Conservation (phyloP, 495 filamentous ascomycete genomes). For the Penicillium flavigenum region DNA sequence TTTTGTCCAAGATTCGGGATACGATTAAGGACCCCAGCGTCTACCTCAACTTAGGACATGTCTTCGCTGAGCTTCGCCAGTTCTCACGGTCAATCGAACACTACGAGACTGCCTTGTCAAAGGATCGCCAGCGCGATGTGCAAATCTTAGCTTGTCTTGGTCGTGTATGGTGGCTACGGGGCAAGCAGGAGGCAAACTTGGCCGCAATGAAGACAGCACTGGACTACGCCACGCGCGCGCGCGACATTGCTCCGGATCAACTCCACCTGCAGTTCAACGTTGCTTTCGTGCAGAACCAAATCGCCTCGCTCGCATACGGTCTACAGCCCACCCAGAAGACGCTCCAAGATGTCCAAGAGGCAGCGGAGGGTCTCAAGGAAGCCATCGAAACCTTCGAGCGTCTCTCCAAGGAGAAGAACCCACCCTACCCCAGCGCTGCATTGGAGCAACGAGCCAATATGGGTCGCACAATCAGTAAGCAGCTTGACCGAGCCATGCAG, state of each 20-base stretch:
- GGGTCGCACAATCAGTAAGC: constrained; percentile 89
- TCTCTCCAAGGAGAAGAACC: constrained; percentile 76
- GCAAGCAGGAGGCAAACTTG: constrained; percentile 74
- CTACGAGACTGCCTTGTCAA: constrained; percentile 86
- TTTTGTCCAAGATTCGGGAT: constrained; percentile 85
- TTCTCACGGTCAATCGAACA: constrained; percentile 85
- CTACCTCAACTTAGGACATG: constrained; percentile 88
- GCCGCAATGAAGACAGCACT: constrained; percentile 81
- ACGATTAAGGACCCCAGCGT: constrained; percentile 84
- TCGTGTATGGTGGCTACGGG: constrained; percentile 87
- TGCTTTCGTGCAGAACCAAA: constrained; percentile 92
- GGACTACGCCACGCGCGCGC: constrained; percentile 84
- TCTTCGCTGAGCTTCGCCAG: constrained; percentile 84
- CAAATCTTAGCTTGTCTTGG: constrained; percentile 87
- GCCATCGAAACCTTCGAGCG: constrained; percentile 80
- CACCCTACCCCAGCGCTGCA: constrained; percentile 86
- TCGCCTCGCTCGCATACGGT: constrained; percentile 75
- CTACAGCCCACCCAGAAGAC: constrained; percentile 74
- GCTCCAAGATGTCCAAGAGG: constrained; percentile 73
- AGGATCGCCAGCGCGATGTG: constrained; percentile 75
- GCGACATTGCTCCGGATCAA: constrained; percentile 75
- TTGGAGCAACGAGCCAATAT: constrained; percentile 95
- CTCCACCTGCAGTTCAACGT: constrained; percentile 95
- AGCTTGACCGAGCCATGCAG: constrained; percentile 80
- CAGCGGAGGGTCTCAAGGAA: constrained; percentile 79